These are phyloP conservation scores for Phyllosticta citribraziliensis DNA, from an alignment of 2,329 filamentous ascomycete species.

Conservation along the genomic window DNA sequence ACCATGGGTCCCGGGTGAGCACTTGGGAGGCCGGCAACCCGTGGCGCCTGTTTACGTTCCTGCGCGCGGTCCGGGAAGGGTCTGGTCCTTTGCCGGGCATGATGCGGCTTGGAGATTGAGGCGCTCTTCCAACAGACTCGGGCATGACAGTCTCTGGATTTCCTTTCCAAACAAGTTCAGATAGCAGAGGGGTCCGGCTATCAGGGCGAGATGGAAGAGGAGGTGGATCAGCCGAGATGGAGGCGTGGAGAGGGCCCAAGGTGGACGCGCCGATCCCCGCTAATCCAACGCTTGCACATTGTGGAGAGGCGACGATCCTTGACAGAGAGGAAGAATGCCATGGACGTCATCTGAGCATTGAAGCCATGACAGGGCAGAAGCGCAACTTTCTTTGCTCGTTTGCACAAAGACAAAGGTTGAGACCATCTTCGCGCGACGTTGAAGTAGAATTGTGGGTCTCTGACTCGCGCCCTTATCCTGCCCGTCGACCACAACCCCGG, in stretches of 20 bases:
- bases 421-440: neutral
- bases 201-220: constrained; percentile 1
- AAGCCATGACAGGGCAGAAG: neutral
- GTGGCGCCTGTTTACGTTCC: neutral
- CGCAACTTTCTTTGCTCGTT: neutral
- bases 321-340: neutral
- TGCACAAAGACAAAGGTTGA: neutral
- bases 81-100: neutral
- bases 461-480: neutral
- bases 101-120: neutral
- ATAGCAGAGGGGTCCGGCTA: neutral
- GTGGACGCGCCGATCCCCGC: neutral
- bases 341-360: neutral
- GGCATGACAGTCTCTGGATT: neutral
- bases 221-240: constrained; percentile 1
- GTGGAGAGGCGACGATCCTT: neutral
- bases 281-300: neutral
- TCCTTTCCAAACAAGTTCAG: neutral
- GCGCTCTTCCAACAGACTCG: neutral
- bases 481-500: neutral
- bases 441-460: neutral
- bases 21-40: neutral
- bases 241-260: neutral
- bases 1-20: neutral
- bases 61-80: neutral